Conservation (phyloP, 768 basidiomycete genomes). For the Termitomyces sp. region DNA sequence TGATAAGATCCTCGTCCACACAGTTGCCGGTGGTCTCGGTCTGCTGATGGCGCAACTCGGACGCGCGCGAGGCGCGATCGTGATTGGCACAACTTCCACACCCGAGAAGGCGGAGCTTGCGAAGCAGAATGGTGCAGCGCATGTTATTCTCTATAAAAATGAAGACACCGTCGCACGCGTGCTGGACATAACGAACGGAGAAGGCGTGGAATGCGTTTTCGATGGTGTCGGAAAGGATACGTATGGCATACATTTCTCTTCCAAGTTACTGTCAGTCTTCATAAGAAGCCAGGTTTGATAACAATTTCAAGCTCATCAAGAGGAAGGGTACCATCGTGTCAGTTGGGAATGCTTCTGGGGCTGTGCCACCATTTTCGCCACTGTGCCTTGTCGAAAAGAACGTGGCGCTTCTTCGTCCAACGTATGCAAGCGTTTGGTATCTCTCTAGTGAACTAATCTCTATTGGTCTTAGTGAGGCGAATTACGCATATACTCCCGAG, state of each 20-base stretch:
- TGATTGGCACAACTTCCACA: constrained; percentile 92
- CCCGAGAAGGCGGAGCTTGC: constrained; percentile 80
- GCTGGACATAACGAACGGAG: constrained; percentile 68
- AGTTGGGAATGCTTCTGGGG: constrained; percentile 89
- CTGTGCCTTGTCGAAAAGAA: constrained; percentile 79
- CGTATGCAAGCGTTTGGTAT: constrained; percentile 37
- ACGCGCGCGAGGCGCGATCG: constrained; percentile 71
- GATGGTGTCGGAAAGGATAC: constrained; percentile 98
- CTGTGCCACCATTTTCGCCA: constrained; percentile 70
- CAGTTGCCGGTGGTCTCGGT: constrained; percentile 88
- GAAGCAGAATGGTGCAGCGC: constrained; percentile 72
- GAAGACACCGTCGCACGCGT: constrained; percentile 75
- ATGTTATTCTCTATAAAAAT: constrained; percentile 78
- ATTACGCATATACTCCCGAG: constrained; percentile 70
- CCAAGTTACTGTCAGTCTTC: neutral
- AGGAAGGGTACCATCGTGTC: constrained; percentile 89
- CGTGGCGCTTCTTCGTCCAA: constrained; percentile 70
- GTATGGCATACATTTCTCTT: constrained; percentile 35
- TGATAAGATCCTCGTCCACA: constrained; percentile 81
- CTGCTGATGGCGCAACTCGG: constrained; percentile 64
- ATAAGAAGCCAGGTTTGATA: constrained; percentile 51
- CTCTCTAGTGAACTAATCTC: neutral
- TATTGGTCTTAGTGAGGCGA: constrained; percentile 44
- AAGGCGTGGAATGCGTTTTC: constrained; percentile 82
- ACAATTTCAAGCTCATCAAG: constrained; percentile 74